phyloP scores from a whole-genome alignment of 1,284 basidiomycete species.

The Cutaneotrichosporon mucoides region DNA sequence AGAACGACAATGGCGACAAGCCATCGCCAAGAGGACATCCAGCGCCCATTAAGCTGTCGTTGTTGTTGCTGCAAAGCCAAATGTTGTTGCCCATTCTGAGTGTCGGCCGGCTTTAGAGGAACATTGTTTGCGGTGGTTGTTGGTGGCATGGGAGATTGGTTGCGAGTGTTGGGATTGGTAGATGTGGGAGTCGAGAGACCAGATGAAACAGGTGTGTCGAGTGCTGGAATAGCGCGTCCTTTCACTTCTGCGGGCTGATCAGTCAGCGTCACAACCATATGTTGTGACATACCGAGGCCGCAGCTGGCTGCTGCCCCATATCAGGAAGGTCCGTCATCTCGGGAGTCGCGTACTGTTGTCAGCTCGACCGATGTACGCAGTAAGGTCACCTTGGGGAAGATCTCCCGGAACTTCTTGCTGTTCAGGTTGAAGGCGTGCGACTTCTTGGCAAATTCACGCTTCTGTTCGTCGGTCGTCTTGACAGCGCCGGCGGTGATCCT shows the following conservation, averaged over 20 bases:
- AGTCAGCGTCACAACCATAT: conserved; percentile 3
- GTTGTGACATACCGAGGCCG: conserved; percentile 12
- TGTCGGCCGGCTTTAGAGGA: not conserved
- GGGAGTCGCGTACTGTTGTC: conserved; percentile 62
- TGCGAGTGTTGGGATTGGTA: conserved; percentile 1
- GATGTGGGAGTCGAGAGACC: conserved; percentile 7
- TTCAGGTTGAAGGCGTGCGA: conserved; percentile 81
- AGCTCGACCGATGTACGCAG: conserved; percentile 11
- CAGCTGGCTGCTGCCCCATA: conserved; percentile 58
- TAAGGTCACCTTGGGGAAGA: conserved; percentile 70
- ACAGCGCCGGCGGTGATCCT: conserved; percentile 87
- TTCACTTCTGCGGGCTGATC: conserved; percentile 12
- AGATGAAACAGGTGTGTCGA: conserved; percentile 11
- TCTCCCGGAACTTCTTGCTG: conserved; percentile 75
- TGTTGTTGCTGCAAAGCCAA: conserved; percentile 6
- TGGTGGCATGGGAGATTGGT: not conserved
- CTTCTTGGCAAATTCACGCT: conserved; percentile 67
- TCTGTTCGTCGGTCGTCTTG: conserved; percentile 72
- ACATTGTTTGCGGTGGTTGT: no score
- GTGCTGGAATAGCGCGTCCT: not conserved
- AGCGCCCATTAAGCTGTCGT: conserved; percentile 10
- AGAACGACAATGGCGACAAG: conserved; percentile 38
- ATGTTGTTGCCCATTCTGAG: not conserved
- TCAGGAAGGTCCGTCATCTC: conserved; percentile 71
- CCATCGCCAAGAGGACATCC: conserved; percentile 43